Conservation (phyloP, 495 filamentous ascomycete species). For the Alectoria sarmentosa region DNA sequence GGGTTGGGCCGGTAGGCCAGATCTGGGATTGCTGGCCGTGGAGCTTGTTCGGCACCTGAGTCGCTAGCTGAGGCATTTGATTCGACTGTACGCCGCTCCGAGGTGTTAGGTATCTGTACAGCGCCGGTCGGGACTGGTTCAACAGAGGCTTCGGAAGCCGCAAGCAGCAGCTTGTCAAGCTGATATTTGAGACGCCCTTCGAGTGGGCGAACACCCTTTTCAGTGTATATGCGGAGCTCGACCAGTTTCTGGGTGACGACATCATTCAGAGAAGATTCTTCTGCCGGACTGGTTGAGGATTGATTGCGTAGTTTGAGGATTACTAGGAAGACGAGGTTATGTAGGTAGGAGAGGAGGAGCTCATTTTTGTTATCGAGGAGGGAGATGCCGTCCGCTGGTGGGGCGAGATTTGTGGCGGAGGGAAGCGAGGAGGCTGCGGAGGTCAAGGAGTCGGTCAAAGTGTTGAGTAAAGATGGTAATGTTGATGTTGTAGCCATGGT, state of each 20-base stretch:
- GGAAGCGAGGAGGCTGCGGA: slow-evolving; percentile 56
- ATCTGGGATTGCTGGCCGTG: slow-evolving; percentile 46
- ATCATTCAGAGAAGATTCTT: slow-evolving; percentile 32
- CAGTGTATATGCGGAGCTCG: slow-evolving; percentile 78
- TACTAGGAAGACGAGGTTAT: slow-evolving; percentile 86
- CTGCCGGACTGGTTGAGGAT: slow-evolving; percentile 27
- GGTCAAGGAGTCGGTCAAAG: slow-evolving; percentile 50
- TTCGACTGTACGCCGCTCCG: slow-evolving; percentile 23
- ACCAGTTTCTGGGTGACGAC: slow-evolving; percentile 75
- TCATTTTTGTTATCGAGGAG: slow-evolving; percentile 94
- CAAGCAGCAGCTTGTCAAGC: slow-evolving; percentile 82
- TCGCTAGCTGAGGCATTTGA: slow-evolving; percentile 25
- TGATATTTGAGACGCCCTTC: slow-evolving; percentile 81
- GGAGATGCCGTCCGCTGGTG: slow-evolving; percentile 80
- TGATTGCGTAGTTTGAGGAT: slow-evolving; percentile 68
- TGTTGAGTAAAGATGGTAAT: slow-evolving; percentile 51
- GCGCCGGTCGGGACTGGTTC: slow-evolving; percentile 16
- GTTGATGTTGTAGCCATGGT: background rate
- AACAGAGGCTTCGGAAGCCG: slow-evolving; percentile 66
- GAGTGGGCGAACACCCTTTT: slow-evolving; percentile 84
- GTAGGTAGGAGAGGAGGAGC: slow-evolving; percentile 87
- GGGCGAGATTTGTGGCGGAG: slow-evolving; percentile 43
- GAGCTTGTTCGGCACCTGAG: slow-evolving; percentile 38
- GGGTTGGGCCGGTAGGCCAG: slow-evolving; percentile 63
- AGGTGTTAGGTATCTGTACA: slow-evolving; percentile 23